phyloP scores from a whole-genome alignment of 208 protist genomes.

The Phytomonas francai region DNA sequence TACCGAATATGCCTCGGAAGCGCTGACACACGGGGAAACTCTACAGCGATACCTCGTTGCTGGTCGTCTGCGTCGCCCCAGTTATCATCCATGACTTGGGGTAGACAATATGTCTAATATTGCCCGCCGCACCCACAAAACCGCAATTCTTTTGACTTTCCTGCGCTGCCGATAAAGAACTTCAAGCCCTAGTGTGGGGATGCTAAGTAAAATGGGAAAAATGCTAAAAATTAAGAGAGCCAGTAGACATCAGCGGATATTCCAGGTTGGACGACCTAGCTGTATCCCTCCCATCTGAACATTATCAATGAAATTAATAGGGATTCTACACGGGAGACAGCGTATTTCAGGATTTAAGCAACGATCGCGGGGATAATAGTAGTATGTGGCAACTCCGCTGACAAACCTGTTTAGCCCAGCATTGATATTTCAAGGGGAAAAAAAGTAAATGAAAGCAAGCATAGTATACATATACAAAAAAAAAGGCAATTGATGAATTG shows the following conservation, averaged over 20 bases:
- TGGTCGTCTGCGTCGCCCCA: neutral
- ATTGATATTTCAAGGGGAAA: neutral
- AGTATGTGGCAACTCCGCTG: neutral
- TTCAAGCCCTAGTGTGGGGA: neutral
- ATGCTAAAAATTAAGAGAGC: neutral
- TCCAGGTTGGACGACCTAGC: neutral
- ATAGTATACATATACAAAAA: neutral
- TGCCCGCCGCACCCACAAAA: neutral
- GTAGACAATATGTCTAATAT: neutral
- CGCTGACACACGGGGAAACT: slow-evolving; percentile 16
- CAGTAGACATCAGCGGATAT: neutral
- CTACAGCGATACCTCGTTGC: slow-evolving; percentile 13
- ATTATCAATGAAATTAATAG: neutral
- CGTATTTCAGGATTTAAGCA: neutral
- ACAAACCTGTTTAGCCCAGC: neutral
- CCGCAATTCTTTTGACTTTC: neutral
- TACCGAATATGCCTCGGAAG: slow-evolving; percentile 22
- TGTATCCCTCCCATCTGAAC: neutral
- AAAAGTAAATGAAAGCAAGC: neutral
- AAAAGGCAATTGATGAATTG: neutral
- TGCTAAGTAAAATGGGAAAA: neutral
- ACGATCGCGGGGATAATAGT: neutral
- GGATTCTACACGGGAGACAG: neutral
- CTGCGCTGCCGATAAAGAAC: neutral
- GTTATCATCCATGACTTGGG: neutral